Evolutionary conservation across 2,329 filamentous ascomycete species (phyloP), one percentile per base, ranked within the genome.

Genomic region (Ophidiomyces ophidiicola): DNA sequence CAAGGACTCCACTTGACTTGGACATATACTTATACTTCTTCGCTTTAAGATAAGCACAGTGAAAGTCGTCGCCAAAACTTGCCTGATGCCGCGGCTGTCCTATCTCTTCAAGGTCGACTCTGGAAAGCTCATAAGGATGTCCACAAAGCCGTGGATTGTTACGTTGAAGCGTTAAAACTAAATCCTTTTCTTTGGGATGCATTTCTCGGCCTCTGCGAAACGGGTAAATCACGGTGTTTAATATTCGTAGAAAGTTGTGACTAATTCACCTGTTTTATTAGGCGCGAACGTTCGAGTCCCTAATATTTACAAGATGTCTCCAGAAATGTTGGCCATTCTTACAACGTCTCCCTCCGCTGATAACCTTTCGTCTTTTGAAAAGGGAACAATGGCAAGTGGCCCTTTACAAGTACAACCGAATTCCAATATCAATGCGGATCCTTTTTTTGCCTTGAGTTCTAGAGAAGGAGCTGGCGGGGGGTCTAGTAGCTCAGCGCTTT

Each of bases 171-270:
- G 4, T 66, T 98, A 51, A 92, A 87, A 61, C 60, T 78, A 39
- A 98, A 96, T 53, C 87, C 90, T 1, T 88, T 96, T 60, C 90
- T 94, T 74, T 98, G 90, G 90, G 90, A 98, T 67, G 87, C 88
- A 0, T 96, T 96, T 53, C 78, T 80, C 15, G 80, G 76, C 11
- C 71, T 98, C 5, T 94, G 87, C 56, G 86, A 94, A 54, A 83
- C 74, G 30, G 76, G 74, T 58, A 1, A 25, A 14, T 23, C 30
- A 18, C 14, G 26, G 21, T 34, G 24, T 25, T 41, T 34, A n/a
- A 30, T 19, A 43, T 5, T 2, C 23, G 14, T 6, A n/a, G 14
- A n/a, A n/a, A n/a, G n/a, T n/a, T n/a, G n/a, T n/a, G n/a, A n/a
- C 24, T 41, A 24, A 41, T 21, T 17, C 17, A 12, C 2, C 25